Conservation (phyloP, 441 rosid genomes). For the Francoa sonchifolia region DNA sequence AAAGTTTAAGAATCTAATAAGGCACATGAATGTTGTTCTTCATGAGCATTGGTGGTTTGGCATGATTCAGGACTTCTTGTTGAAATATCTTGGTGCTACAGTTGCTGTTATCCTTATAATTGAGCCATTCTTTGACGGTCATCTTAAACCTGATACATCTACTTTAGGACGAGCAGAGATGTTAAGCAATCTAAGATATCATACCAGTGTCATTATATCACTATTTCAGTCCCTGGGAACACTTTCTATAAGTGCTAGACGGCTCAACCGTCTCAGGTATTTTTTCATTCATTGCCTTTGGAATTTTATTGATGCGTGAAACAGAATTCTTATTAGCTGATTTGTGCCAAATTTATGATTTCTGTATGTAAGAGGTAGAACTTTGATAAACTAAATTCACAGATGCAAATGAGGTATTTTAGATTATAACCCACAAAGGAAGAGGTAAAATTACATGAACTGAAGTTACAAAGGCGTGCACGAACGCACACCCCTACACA, state of each 20-base stretch:
- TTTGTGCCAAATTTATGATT: too few species aligned
- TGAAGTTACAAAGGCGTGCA: too few species aligned
- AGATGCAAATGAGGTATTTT: too few species aligned
- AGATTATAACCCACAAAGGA: too few species aligned
- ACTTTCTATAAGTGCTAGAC: slow-evolving; percentile 87
- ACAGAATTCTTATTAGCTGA: too few species aligned
- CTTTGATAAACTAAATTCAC: slow-evolving; percentile 1
- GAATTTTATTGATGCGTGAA: neutral
- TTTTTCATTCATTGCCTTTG: slow-evolving; percentile 3
- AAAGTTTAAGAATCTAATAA: slow-evolving; percentile 66
- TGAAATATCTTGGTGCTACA: slow-evolving; percentile 98
- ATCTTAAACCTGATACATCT: slow-evolving; percentile 81
- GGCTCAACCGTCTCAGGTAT: slow-evolving; percentile 94
- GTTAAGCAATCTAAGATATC: slow-evolving; percentile 99
- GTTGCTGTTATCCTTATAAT: slow-evolving; percentile 88
- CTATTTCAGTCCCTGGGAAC: slow-evolving; percentile 94
- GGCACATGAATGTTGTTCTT: slow-evolving; percentile 69
- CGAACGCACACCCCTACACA: too few species aligned
- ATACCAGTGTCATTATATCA: slow-evolving; percentile 90
- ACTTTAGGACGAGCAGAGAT: slow-evolving; percentile 94
- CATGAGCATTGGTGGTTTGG: slow-evolving; percentile 99
- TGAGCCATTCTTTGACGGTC: slow-evolving; percentile 94
- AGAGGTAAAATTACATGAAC: too few species aligned
- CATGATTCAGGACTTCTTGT: slow-evolving; percentile 95
- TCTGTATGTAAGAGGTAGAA: neutral